A percentile compares a stretch with the other conserved stretches of the same genome.
Conservation (phyloP, 257 asterid species). For the Ilex aquifolium region DNA sequence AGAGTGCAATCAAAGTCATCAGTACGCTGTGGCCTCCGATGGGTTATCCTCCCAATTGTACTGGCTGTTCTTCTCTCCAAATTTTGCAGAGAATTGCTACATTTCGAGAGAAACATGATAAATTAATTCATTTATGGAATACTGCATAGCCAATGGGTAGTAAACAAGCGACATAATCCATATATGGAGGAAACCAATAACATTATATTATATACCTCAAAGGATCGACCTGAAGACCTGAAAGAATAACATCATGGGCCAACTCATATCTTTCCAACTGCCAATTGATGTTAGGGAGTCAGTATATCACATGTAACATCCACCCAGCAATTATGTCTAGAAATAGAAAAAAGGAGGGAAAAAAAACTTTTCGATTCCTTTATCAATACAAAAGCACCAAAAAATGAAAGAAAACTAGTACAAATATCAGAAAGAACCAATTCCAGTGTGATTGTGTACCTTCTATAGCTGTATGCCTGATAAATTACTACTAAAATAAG, state of each 20-base stretch:
- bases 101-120: constrained; percentile 9
- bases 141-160: not conserved
- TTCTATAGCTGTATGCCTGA: no score
- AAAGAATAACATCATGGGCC: constrained; percentile 61
- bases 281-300: constrained; percentile 19
- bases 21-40: constrained; percentile 53
- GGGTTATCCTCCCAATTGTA: constrained; percentile 43
- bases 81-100: constrained; percentile 57
- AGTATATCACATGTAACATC: constrained; percentile 2
- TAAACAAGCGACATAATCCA: constrained; percentile 1
- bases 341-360: not conserved
- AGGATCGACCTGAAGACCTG: constrained; percentile 75
- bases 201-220: constrained; percentile 43
- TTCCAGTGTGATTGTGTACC: no score
- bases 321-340: not conserved
- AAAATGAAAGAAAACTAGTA: no score
- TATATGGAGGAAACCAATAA: not conserved
- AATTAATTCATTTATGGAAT: not conserved
- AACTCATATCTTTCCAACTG: constrained; percentile 84
- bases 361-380: no score
- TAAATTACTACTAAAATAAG: no score
- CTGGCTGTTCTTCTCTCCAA: constrained; percentile 45
- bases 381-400: no score
- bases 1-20: constrained; percentile 98
- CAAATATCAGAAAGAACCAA: no score